Percentiles rank a stretch among this genome's conserved stretches.
phyloP scores from a whole-genome alignment of 805 yeast species.

The Metschnikowia baotianmanensis region DNA sequence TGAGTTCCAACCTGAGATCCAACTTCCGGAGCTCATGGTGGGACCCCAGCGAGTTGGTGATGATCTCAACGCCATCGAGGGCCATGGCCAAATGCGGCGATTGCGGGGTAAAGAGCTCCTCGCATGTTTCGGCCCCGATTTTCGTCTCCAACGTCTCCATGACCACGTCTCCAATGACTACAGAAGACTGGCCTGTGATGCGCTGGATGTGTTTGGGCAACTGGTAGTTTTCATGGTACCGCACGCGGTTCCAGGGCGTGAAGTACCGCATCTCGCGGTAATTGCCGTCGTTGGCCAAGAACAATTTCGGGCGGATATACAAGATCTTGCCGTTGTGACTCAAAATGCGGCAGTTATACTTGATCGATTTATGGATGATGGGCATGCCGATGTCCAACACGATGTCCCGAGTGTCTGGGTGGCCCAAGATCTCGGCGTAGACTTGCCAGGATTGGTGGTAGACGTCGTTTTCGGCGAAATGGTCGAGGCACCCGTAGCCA shows the following conservation, averaged over 20 bases:
- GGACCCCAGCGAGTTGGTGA: constrained; percentile 95
- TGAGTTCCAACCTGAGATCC: constrained; percentile 78
- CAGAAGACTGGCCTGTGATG: constrained; percentile 62
- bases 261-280: constrained; percentile 97
- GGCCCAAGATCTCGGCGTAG: constrained; percentile 70
- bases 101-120: constrained; percentile 93
- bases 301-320: constrained; percentile 86
- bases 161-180: constrained; percentile 88
- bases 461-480: constrained; percentile 85
- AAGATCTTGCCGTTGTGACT: constrained; percentile 77
- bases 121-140: constrained; percentile 98
- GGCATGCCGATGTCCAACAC: constrained; percentile 95
- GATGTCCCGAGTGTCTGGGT: constrained; percentile 71
- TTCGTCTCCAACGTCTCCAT: constrained; percentile 81
- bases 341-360: constrained; percentile 87
- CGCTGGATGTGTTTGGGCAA: constrained; percentile 70
- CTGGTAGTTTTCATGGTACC: constrained; percentile 66
- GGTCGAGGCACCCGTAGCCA: constrained; percentile 95
- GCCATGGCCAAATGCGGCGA: constrained; percentile 93
- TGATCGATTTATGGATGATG: constrained; percentile 76
- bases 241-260: constrained; percentile 88
- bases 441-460: constrained; percentile 94
- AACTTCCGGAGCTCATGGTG: constrained; percentile 94
- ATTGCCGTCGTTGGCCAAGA: constrained; percentile 96
- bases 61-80: constrained; percentile 94